Evolutionary conservation across 2,329 filamentous ascomycete genomes (phyloP).

Genomic region (Emmonsia crescens): DNA sequence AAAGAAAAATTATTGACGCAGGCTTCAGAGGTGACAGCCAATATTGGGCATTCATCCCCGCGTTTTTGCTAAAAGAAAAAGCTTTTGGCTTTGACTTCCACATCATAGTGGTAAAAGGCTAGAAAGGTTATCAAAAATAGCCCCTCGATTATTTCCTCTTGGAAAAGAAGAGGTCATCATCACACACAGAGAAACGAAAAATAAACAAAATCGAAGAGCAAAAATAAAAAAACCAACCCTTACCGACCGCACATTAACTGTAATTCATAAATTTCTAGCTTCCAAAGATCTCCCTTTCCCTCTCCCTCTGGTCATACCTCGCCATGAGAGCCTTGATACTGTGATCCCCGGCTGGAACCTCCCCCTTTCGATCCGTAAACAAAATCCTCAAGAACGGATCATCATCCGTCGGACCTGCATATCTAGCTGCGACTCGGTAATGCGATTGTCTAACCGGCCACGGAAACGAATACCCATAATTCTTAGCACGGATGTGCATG

Average conservation of each 20-base stretch:
- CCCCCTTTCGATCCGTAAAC: conserved; percentile 23
- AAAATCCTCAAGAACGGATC: conserved; percentile 28
- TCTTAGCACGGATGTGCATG: conserved; percentile 22
- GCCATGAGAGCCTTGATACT: conserved; percentile 19
- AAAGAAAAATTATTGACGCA: not conserved
- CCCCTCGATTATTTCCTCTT: not conserved
- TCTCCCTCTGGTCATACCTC: conserved; percentile 8
- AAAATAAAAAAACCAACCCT: not conserved
- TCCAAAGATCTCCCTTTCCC: not conserved
- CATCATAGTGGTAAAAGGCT: not conserved
- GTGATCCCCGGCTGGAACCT: conserved; percentile 18
- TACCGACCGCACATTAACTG: not conserved
- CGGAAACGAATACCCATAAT: conserved; percentile 21
- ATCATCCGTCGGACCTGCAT: conserved; percentile 17
- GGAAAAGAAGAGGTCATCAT: not conserved
- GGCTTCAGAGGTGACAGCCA: not conserved
- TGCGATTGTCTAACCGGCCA: conserved; percentile 27
- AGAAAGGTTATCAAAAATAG: not conserved
- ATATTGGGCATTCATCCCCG: not conserved
- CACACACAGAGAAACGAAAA: not conserved
- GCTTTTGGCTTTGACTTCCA: not conserved
- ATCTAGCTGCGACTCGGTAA: conserved; percentile 23
- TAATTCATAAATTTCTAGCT: not conserved
- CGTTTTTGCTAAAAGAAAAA: not conserved
- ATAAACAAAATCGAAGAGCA: not conserved